A percentile compares a stretch with the other conserved stretches of the same genome.
Conservation (phyloP, 768 basidiomycete genomes). For the Clavulina sp. region DNA sequence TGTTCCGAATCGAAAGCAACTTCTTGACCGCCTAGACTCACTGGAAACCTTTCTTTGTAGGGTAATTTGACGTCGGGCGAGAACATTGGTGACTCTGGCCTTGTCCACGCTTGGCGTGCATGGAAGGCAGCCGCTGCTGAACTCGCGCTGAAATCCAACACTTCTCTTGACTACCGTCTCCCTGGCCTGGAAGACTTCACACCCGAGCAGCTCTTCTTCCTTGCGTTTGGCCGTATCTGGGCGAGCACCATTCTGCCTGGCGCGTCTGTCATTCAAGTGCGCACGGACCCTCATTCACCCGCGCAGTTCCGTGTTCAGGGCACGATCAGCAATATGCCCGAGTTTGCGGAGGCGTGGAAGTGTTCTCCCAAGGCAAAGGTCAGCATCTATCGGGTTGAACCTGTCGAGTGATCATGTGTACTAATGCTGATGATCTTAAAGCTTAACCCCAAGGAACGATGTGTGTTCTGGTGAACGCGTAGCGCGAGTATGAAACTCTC, state of each 20-base stretch:
- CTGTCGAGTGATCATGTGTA: too few species aligned
- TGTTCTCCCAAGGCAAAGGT: slow-evolving; percentile 66
- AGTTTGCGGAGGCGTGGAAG: slow-evolving; percentile 76
- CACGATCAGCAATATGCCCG: slow-evolving; percentile 70
- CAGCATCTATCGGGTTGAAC: slow-evolving; percentile 12
- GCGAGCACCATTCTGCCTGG: neutral
- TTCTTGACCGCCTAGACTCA: slow-evolving; percentile 13
- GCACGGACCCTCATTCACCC: slow-evolving; percentile 83
- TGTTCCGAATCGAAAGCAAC: neutral
- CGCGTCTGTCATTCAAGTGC: slow-evolving; percentile 43
- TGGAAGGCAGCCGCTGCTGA: slow-evolving; percentile 74
- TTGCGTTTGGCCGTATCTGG: slow-evolving; percentile 75
- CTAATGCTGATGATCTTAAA: neutral
- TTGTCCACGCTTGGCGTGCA: slow-evolving; percentile 77
- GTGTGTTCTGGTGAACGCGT: neutral
- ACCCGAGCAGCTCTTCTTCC: slow-evolving; percentile 88
- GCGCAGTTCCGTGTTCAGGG: slow-evolving; percentile 65
- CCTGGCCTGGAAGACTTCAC: slow-evolving; percentile 60
- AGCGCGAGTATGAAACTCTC: too few species aligned
- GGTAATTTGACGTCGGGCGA: slow-evolving; percentile 56
- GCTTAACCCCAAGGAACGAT: neutral
- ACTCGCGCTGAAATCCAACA: too few species aligned
- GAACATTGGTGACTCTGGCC: slow-evolving; percentile 73
- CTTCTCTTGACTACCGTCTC: slow-evolving; percentile 40
- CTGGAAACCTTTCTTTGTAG: neutral